Evolutionary conservation across 2,329 filamentous ascomycete genomes (phyloP).

Genomic region (Corniculantispora saksenae): DNA sequence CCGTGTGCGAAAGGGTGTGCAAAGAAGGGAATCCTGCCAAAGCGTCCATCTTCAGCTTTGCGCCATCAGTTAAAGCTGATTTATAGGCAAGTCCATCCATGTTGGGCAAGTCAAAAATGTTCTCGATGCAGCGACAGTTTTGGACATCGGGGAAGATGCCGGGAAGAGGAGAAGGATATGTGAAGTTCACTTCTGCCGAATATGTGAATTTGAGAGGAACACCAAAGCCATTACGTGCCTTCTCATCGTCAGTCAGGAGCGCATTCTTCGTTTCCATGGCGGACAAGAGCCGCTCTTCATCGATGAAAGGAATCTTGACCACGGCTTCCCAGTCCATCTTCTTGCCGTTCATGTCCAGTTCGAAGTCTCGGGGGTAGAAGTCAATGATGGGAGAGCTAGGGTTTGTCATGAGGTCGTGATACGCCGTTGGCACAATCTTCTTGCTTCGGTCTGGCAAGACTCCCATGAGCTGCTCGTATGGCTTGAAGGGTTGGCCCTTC

Average conservation of each 20-base stretch:
- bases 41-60: conserved; percentile 78
- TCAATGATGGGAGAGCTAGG: conserved; percentile 90
- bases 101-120: conserved; percentile 91
- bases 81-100: conserved; percentile 87
- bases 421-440: conserved; percentile 84
- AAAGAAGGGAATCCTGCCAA: conserved; percentile 91
- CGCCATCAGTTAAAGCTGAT: conserved; percentile 80
- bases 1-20: conserved; percentile 81
- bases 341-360: conserved; percentile 98
- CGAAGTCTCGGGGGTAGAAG: conserved; percentile 96
- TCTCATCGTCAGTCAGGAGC: conserved; percentile 75
- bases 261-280: conserved; percentile 87
- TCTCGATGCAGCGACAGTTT: conserved; percentile 88
- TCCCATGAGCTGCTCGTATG: conserved; percentile 97
- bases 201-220: conserved; percentile 93
- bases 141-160: conserved; percentile 88
- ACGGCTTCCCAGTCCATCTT: conserved; percentile 99
- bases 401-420: conserved; percentile 91
- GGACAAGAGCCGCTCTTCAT: conserved; percentile 79
- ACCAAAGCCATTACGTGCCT: conserved; percentile 83
- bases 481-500: conserved; percentile 90
- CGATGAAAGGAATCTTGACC: conserved; percentile 98
- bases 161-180: conserved; percentile 83
- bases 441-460: conserved; percentile 97
- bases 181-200: conserved; percentile 72